Base-by-base conservation (phyloP, 2,329 filamentous ascomycete species). In the Ophiostoma angusticollis region DNA sequence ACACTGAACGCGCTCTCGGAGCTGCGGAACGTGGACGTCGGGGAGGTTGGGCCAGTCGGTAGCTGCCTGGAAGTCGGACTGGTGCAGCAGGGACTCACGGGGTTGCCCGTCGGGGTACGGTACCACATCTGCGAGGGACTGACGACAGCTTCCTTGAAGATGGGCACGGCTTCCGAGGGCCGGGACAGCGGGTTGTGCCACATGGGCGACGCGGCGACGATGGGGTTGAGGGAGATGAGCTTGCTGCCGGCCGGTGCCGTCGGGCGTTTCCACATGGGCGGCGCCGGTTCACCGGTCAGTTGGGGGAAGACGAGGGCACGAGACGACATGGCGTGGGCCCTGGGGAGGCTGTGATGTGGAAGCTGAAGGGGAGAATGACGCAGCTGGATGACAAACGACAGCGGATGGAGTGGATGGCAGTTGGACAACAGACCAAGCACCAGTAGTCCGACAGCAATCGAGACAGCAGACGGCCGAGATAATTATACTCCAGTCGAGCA, bases 71-170 rank as follows among this genome's bases (percentile, higher is more conserved):
- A n/a, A n/a, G 35, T 35, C 5, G 40, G 35, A 13, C 19, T 31
- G 13, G 32, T 42, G 37, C 41, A 44, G 41, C 41, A 44, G 21
- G 41, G 41, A 35, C 41, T 40, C 19, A 37, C 16, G n/a, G 37
- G 34, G 23, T 33, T 33, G 17, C 32, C 40, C 13, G 41, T 44
- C 12, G 31, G 34, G 6, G 37, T 25, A 16, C 41, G 41, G 38
- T 40, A 25, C 41, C 41, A 44, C 41, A 44, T 44, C 17, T 40
- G 34, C 16, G 38, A 36, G 9, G 33, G 31, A 19, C 38, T 40
- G 33, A 31, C 16, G 14, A 32, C 34, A 13, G 41, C 34, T 22
- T 38, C 41, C 16, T 44, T 38, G 19, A 44, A 44, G 31, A 44
- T 44, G 22, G 38, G 42, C 24, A 41, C 39, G 23, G 39, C 35